These are phyloP conservation scores for Elsinoe batatas DNA, from an alignment of 2,329 filamentous ascomycete species.

Conservation along the genomic window DNA sequence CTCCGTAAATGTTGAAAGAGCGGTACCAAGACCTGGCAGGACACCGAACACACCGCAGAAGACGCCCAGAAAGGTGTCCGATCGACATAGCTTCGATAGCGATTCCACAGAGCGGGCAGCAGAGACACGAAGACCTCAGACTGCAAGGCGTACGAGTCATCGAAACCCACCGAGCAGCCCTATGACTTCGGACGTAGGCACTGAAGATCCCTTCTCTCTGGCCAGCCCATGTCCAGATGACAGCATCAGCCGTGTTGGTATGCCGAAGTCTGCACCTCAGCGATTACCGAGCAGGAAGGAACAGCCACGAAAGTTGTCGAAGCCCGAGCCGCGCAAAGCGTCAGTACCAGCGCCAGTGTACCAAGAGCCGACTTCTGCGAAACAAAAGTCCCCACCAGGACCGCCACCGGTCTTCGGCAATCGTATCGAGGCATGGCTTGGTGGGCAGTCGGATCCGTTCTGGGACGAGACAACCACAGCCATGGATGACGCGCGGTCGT, in stretches of 20 bases:
- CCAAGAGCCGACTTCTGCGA: not conserved
- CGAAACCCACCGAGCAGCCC: slow-evolving; percentile 7
- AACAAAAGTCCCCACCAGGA: slow-evolving; percentile 21
- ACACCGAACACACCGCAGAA: not conserved
- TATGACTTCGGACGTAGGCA: slow-evolving; percentile 11
- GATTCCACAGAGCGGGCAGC: not conserved
- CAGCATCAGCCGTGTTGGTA: slow-evolving; percentile 16
- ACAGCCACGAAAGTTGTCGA: slow-evolving; percentile 18
- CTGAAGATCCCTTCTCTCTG: slow-evolving; percentile 10
- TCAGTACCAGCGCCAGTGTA: slow-evolving; percentile 20
- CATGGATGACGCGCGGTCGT: not conserved
- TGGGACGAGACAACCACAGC: slow-evolving; percentile 14
- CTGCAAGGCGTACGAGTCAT: not conserved
- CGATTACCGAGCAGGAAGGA: not conserved
- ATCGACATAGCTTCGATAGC: slow-evolving; percentile 8
- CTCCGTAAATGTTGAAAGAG: not conserved
- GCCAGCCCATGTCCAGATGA: slow-evolving; percentile 15
- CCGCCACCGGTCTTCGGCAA: slow-evolving; percentile 37
- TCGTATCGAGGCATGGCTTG: slow-evolving; percentile 53
- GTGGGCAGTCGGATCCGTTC: slow-evolving; percentile 24
- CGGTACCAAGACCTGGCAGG: not conserved
- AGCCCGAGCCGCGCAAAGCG: slow-evolving; percentile 27
- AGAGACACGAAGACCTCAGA: not conserved
- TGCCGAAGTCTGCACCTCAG: slow-evolving; percentile 25
- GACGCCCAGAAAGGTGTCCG: not conserved